These are phyloP conservation scores for Durotheca rogersii DNA, from an alignment of 495 filamentous ascomycete genomes.

Conservation along the genomic window DNA sequence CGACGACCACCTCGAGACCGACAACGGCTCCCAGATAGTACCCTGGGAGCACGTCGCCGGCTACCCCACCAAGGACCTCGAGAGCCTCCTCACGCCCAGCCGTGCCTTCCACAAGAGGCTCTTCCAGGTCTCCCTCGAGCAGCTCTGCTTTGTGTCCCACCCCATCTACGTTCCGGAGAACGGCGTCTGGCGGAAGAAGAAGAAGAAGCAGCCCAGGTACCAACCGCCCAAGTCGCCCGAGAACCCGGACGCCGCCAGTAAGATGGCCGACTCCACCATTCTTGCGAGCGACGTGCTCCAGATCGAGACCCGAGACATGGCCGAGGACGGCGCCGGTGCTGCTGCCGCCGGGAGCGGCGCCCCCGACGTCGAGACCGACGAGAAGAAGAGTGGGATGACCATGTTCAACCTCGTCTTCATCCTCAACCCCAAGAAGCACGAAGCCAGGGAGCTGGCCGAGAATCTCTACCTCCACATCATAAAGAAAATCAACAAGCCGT, in stretches of 20 bases:
- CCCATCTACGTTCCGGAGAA: slow-evolving; percentile 85
- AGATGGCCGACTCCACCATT: slow-evolving; percentile 22
- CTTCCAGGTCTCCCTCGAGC: slow-evolving; percentile 85
- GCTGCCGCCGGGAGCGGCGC: slow-evolving; percentile 38
- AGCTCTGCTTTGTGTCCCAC: slow-evolving; percentile 79
- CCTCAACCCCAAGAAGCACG: slow-evolving; percentile 71
- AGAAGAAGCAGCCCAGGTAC: slow-evolving; percentile 59
- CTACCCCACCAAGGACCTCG: slow-evolving; percentile 73
- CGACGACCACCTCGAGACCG: slow-evolving; percentile 54
- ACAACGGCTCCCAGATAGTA: slow-evolving; percentile 54
- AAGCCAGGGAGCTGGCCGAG: slow-evolving; percentile 69
- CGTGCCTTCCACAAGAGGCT: slow-evolving; percentile 79
- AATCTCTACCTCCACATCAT: slow-evolving; percentile 86
- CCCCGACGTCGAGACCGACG: slow-evolving; percentile 51
- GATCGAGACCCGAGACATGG: slow-evolving; percentile 41
- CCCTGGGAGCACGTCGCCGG: slow-evolving; percentile 80
- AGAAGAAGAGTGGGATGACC: slow-evolving; percentile 67
- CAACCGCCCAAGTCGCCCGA: slow-evolving; percentile 34
- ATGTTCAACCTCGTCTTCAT: slow-evolving; percentile 99
- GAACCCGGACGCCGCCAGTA: slow-evolving; percentile 18
- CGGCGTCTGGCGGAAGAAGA: slow-evolving; percentile 81
- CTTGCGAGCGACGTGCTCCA: slow-evolving; percentile 35
- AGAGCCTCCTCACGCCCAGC: slow-evolving; percentile 78
- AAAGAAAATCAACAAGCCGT: slow-evolving; percentile 82
- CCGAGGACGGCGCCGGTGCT: slow-evolving; percentile 27